Base-by-base conservation (phyloP, 2,329 filamentous ascomycete species). In the Dothistroma septosporum region DNA sequence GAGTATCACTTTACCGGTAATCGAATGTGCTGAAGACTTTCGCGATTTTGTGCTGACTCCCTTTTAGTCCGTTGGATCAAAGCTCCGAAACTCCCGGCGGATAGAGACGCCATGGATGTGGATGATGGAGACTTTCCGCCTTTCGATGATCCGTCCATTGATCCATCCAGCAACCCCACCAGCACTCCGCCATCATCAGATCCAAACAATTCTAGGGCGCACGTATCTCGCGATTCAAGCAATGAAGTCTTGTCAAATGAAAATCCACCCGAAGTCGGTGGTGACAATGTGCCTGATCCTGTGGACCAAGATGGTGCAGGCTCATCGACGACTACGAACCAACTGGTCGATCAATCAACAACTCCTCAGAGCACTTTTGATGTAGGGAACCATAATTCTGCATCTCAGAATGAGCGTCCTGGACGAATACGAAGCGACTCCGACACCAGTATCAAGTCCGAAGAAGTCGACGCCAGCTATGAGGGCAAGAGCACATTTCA, bases 381-480 rank as follows among this genome's bases (percentile, higher is more conserved):
- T 7, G 6, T 11, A 24, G 50, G n/a, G 1, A 8, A 32, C 7
- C 10, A 28, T n/a, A 5, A 28, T 11, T 11, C 16, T 11, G 24
- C 5, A n/a, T 28, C 50, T 35, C 22, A 21, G 16, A 28, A 11
- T 11, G 6, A 21, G 8, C n/a, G 28, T 28, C 24, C 24, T 3
- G 7, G 16, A 10, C 35, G 31, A 35, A n/a, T 11, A 2, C 50
- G 50, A 4, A 31, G 31, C 31, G 31, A 21, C 31, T 53, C 50
- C 24, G 19, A 10, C 24, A 35, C n/a, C 50, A 53, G 50, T 31
- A 53, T 53, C 31, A 53, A 53, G n/a, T 53, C 50, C 50, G 50
- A 53, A 19, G 16, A 21, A 10, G 33, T 53, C 31, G 50, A 53
- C 16, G 11, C 50, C 31, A 31, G n/a, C 14, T 22, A 9, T 11